A percentile compares a stretch with the other conserved stretches of the same genome.
These are phyloP conservation scores for Trematosphaeria pertusa DNA, from an alignment of 2,329 filamentous ascomycete genomes.

Conservation along the genomic window DNA sequence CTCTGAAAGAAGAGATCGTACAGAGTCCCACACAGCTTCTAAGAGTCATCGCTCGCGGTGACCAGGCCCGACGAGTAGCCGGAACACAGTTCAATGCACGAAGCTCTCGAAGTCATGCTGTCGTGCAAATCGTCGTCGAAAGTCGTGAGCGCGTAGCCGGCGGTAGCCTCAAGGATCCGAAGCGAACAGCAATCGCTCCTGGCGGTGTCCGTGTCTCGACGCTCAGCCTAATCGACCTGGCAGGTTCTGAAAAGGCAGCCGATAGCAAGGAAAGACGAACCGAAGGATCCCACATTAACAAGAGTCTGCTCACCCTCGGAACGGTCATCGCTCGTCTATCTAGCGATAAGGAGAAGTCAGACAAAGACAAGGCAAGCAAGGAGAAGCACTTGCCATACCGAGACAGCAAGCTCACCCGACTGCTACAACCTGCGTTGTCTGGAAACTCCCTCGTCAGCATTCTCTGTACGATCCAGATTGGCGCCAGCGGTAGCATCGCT, in stretches of 20 bases:
- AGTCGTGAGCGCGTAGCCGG: constrained; percentile 77
- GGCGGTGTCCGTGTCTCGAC: constrained; percentile 96
- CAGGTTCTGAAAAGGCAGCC: constrained; percentile 93
- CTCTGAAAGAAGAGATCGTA: constrained; percentile 97
- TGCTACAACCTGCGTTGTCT: constrained; percentile 90
- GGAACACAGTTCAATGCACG: constrained; percentile 97
- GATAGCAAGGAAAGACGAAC: constrained; percentile 93
- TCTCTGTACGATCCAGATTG: constrained; percentile 92
- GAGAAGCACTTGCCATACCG: constrained; percentile 96
- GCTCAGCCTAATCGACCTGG: constrained; percentile 92
- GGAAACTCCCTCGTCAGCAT: constrained; percentile 96
- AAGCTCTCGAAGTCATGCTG: constrained; percentile 96
- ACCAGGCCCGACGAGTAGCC: constrained; percentile 86
- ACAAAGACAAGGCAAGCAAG: constrained; percentile 78
- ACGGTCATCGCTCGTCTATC: constrained; percentile 95
- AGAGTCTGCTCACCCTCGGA: constrained; percentile 91
- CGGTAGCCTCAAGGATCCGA: constrained; percentile 49
- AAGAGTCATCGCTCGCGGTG: constrained; percentile 91
- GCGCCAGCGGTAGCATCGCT: constrained; percentile 75
- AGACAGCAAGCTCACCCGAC: constrained; percentile 93
- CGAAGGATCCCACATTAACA: constrained; percentile 98
- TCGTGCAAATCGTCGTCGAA: constrained; percentile 98
- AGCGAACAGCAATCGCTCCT: constrained; percentile 58
- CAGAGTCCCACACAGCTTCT: constrained; percentile 96
- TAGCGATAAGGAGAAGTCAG: constrained; percentile 69